Percentiles rank a stretch among this genome's conserved stretches.
These are phyloP conservation scores for Hebeloma cylindrosporum DNA, from an alignment of 768 basidiomycete genomes.

Conservation along the genomic window DNA sequence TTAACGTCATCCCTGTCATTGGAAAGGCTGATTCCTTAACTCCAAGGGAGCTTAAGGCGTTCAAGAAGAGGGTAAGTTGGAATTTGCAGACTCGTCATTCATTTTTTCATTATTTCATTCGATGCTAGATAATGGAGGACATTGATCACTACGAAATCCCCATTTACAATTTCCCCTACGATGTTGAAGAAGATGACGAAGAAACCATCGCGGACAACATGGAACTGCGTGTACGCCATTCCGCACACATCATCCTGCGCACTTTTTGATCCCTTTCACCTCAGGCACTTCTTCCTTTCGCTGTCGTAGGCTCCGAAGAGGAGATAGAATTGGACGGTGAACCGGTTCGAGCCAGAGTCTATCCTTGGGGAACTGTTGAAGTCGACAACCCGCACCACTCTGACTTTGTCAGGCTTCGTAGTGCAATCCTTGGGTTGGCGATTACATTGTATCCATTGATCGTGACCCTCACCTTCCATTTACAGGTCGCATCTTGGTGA, in stretches of 20 bases:
- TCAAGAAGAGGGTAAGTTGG: constrained; percentile 70
- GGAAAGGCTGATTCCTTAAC: constrained; percentile 90
- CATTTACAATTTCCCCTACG: constrained; percentile 94
- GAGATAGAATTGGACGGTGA: constrained; percentile 81
- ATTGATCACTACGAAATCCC: constrained; percentile 89
- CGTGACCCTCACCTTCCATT: background rate
- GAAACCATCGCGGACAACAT: constrained; percentile 89
- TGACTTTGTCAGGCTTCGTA: constrained; percentile 77
- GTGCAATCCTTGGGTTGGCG: constrained; percentile 66
- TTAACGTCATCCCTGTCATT: constrained; percentile 92
- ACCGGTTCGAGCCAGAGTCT: constrained; percentile 75
- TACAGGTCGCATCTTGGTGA: constrained; percentile 78
- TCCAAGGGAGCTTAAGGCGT: constrained; percentile 72
- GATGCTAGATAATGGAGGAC: constrained; percentile 83
- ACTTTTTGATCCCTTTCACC: background rate
- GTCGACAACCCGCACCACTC: constrained; percentile 92
- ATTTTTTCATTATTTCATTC: background rate
- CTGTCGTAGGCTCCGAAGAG: constrained; percentile 87
- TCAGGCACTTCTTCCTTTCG: constrained; percentile 78
- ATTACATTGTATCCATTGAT: constrained; percentile 1
- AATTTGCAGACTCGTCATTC: background rate
- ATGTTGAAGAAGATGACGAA: constrained; percentile 91
- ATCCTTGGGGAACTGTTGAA: constrained; percentile 92
- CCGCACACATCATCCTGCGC: background rate
- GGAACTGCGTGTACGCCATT: constrained; percentile 67